Conservation (phyloP, 306 rosid species). For the Vicia villosa region DNA sequence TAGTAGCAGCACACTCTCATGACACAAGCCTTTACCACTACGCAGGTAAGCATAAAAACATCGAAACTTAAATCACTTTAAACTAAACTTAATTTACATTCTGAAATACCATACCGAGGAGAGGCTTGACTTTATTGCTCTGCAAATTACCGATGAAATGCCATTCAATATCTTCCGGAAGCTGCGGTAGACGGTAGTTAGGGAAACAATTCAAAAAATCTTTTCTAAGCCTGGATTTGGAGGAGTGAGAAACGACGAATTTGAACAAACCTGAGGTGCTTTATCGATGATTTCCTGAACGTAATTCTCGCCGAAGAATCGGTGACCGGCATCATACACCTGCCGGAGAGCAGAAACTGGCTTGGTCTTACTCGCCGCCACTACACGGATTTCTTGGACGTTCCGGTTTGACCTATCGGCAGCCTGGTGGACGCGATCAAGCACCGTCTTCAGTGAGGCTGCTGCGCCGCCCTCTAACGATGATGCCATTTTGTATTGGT, state of each 20-base stretch:
- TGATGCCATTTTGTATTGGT: constrained; percentile 27
- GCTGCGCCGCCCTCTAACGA: constrained; percentile 36
- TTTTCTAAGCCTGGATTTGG: no score
- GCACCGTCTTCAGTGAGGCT: constrained; percentile 54
- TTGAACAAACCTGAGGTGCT: constrained; percentile 49
- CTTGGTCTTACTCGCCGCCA: constrained; percentile 93
- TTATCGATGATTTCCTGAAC: constrained; percentile 82
- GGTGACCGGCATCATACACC: constrained; percentile 89
- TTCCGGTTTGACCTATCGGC: constrained; percentile 61
- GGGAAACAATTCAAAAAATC: no score
- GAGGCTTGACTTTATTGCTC: constrained; percentile 86
- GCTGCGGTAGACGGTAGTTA: constrained; percentile 46
- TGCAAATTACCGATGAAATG: constrained; percentile 92
- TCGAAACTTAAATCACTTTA: background rate
- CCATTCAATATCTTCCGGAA: constrained; percentile 88
- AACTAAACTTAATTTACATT: background rate
- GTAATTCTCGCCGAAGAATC: constrained; percentile 90
- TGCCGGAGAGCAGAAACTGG: constrained; percentile 61
- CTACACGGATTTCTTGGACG: constrained; percentile 57
- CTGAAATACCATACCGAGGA: constrained; percentile 61
- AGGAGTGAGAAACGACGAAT: no score
- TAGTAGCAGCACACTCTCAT: no score
- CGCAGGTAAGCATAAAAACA: no score
- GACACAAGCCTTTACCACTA: no score
- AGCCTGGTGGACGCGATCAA: constrained; percentile 65